Base-by-base conservation (phyloP, 805 yeast genomes). In the Suhomyces sp. region DNA sequence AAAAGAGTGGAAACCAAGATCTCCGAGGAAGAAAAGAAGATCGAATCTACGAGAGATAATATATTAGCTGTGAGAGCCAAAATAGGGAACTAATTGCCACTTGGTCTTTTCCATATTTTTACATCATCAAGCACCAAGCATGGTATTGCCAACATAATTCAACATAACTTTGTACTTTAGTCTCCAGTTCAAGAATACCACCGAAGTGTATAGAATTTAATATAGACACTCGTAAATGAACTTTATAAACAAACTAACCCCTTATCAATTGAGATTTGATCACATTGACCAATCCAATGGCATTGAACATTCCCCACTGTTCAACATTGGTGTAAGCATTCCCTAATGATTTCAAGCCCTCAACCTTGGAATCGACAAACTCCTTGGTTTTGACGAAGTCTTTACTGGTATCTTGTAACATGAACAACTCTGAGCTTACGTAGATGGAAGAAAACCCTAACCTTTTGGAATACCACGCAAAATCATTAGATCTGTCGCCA, bases 391-490 rank as follows among this genome's bases (percentile, higher is more conserved):
- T 80, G 12, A 57, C 51, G 60, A 73, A 86, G 27, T 71, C 78
- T 1, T 64, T 60, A 19, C 93, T 84, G 20, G 73, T 74, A 66
- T 93, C 97, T 58, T 80, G 85, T 43, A 89, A 73, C 94, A 86
- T 87, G 71, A 81, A 89, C 55, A 89, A 71, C 66, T 93, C 97
- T 39, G 87, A 72, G 37, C 86, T 81, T 2, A 87, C 87, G 66
- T 88, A 89, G 2, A 87, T 79, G 1, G 87, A 76, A 21, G 88
- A 79, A 13, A 93, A 64, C 7, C 87, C 79, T 13, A 86, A 72
- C 57, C 99, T 76, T 63, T 91, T 88, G n/a, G 96, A 75, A 67
- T 93, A 93, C 99, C 99, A 93, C 3, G 89, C 86, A 65, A 87
- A 85, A 66, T 90, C 97, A 57, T 84, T 84, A 19, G 94, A 80